Evolutionary conservation across 2,329 filamentous ascomycete species (phyloP), one percentile per base, ranked within the genome.

Genomic region (Pochonia chlamydosporia): DNA sequence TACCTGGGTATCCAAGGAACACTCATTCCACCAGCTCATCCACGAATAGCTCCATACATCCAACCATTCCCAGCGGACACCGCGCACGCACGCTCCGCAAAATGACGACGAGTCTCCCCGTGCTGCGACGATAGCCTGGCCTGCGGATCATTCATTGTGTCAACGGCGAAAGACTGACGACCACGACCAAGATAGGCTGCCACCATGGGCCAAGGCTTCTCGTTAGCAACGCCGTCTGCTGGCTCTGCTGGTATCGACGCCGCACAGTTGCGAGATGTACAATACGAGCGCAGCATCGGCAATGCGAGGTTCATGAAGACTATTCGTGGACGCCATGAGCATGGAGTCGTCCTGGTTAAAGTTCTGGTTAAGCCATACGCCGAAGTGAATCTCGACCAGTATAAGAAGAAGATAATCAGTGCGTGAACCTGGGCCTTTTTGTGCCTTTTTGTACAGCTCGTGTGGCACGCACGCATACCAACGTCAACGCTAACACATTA

Each of bases 241-340:
- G 93, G 91, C 63, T 87, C 89, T 46, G 91, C 91, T 49, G 89
- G 90, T 58, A 96, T 99, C 65, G 92, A 99, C 66, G 82, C 95
- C 24, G 87, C 91, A 33, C 92, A 99, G 72, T 81, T 99, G 36
- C 81, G 87, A 37, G 93, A 97, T 63, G 73, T 97, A 49, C 82
- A 85, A 31, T 96, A 96, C 70, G 93, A 99, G 69, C 90, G 87
- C 68, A 89, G 89, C 30, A 81, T 99, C 60, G 92, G 92, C 41
- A 89, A 87, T 55, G 90, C 89, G 21, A 84, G 93, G 31, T 96
- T 99, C 60, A 93, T 99, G 85, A 96, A 97, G 69, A 93, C 89
- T 54, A 91, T 97, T 54, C 83, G 92, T 54, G 93, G 92, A 21
- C 81, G 90, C 43, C 89, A 95, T 63, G 86, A 87, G 59, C 87